phyloP scores from a whole-genome alignment of 1,139 yeast species.

The Hyphopichia khmerensis region DNA sequence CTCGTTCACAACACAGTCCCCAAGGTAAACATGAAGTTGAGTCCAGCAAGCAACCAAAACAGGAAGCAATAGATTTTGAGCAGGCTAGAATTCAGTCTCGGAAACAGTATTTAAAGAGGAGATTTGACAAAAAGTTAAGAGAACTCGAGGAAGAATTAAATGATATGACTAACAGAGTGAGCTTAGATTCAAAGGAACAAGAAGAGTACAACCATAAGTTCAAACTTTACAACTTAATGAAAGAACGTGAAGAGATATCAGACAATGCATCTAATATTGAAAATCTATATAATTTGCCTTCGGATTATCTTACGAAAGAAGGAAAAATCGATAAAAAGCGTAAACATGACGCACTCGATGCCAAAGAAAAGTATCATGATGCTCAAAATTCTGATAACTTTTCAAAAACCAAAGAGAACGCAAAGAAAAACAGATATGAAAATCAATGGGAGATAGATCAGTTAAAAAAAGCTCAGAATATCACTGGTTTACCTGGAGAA shows the following conservation, averaged over 20 bases:
- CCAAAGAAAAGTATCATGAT: slow-evolving; percentile 27
- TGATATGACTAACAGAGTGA: slow-evolving; percentile 43
- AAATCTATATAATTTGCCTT: slow-evolving; percentile 51
- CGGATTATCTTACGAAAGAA: slow-evolving; percentile 50
- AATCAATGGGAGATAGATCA: slow-evolving; percentile 70
- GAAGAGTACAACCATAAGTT: slow-evolving; percentile 50
- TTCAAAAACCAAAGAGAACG: slow-evolving; percentile 13
- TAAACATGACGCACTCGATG: slow-evolving; percentile 39
- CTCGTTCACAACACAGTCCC: too few species aligned
- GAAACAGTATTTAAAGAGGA: slow-evolving; percentile 31
- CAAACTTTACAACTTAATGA: slow-evolving; percentile 35
- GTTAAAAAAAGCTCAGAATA: slow-evolving; percentile 45
- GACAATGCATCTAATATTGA: slow-evolving; percentile 22
- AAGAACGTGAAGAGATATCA: slow-evolving; percentile 37
- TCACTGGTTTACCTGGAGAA: slow-evolving; percentile 16
- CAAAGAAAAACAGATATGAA: slow-evolving; percentile 26
- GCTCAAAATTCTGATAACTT: slow-evolving; percentile 3
- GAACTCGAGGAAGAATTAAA: slow-evolving; percentile 39
- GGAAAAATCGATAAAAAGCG: slow-evolving; percentile 55
- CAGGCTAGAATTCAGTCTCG: slow-evolving; percentile 15
- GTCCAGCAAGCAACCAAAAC: not conserved
- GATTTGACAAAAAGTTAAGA: slow-evolving; percentile 20
- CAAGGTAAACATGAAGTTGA: too few species aligned
- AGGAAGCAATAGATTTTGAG: slow-evolving; percentile 1
- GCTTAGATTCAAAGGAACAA: slow-evolving; percentile 46